Evolutionary conservation across 2,329 filamentous ascomycete species (phyloP), one percentile per base, ranked within the genome.

Genomic region (Hypoxylon sp.): DNA sequence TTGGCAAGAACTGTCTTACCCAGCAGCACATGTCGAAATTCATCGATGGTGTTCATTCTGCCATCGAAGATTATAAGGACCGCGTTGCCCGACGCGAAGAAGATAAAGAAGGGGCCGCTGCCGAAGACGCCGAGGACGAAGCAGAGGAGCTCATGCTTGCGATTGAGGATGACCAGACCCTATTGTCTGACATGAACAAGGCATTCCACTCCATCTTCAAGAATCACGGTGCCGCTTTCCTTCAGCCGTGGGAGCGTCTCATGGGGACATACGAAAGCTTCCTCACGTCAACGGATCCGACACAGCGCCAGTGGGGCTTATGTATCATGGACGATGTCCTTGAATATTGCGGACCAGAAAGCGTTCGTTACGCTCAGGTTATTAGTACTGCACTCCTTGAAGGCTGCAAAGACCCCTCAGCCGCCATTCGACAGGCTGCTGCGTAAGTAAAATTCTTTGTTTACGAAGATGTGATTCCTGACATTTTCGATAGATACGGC

Each of bases 141-240:
- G 91, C 91, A 14, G 92, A 98, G 74, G 95, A 98, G 58, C 88
- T 91, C 48, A 86, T 97, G 33, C 92, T 97, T 74, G 96, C 95
- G 11, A 94, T 99, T 52, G 96, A 99, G 80, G 96, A 99, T 74
- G 96, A 99, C 78, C 95, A 98, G 81, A 97, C 94, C 22, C 86
- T 99, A 17, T 87, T 99, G 47, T 97, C 94, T 1, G 96, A 99
- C 78, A 99, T 99, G 96, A 99, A 99, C 88, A 99, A 99, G 85
- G 95, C 96, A 0, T 99, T 97, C 87, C 96, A 99, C 82, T 95
- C 94, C 67, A 94, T 99, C 73, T 99, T 99, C 87, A 98, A 98
- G 85, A 94, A 97, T 83, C 94, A 98, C 79, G 93, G 93, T 24
- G 86, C 90, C 9, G 84, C 87, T 10, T 99, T 99, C 85, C 86